Evolutionary conservation across 495 filamentous ascomycete species (phyloP), one percentile per base, ranked within the genome.

Genomic region (Tuber melanosporum): DNA sequence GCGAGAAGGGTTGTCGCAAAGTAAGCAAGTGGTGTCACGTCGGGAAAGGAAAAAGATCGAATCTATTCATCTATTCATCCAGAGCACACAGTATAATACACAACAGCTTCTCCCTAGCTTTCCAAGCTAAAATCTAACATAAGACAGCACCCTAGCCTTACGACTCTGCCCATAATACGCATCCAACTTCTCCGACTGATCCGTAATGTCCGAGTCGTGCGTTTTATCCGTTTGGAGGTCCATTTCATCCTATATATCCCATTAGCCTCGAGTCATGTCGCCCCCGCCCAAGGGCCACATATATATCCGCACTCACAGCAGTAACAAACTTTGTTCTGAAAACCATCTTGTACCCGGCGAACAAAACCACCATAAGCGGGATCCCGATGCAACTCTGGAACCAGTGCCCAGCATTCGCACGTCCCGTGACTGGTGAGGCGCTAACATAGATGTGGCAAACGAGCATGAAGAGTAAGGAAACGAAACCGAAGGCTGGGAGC

Each of bases 361-460:
- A 78, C 36, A 78, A 41, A 9, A 20, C 71, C 10, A 77, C 14
- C 41, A 76, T 43, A 57, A 78, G 52, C 42, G 77, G 77, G 22
- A 78, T 70, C 26, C 77, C 77, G 52, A 78, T 44, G 15, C 77
- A 78, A 26, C 69, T 78, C 71, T 73, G 70, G 57, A 78, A 76
- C n/a, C 76, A 78, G 14, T 52, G 22, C 42, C 10, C 36, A 1
- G 71, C 71, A 41, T 71, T 32, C 32, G 74, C 44, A 19, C 15
- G 15, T 42, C 66, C 77, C 17, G 9, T 45, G 74, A 78, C 62
- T 44, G 77, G 74, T 14, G 77, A 78, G 26, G 74, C 74, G 41
- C 74, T 76, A 43, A 77, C 74, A 44, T 78, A 78, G 46, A 78
- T 73, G 45, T 77, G 77, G 20, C 77, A 78, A 22, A 36, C 42